Evolutionary conservation across 108 stramenopile species (phyloP), one percentile per base, ranked within the genome.

Genomic region (Nitzschia sp.): DNA sequence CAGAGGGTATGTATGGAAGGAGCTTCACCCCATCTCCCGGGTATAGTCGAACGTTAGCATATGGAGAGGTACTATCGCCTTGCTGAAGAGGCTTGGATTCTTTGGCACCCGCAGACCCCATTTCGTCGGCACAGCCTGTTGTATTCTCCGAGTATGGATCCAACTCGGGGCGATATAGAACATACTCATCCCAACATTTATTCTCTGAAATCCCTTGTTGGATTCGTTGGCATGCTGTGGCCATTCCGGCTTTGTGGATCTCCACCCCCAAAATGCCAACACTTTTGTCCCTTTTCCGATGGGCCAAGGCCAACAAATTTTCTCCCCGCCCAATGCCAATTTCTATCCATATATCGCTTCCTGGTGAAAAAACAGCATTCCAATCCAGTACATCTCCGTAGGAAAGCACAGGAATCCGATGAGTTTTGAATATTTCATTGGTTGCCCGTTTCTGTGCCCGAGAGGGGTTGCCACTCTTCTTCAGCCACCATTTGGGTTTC

Each of bases 401-500:
- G 8, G 26, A 29, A 40, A 66, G 19, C 10, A 38, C 37, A 51
- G 60, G 71, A 53, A 71, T 63, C 29, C 72, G 70, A 44, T 56
- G 51, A 41, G 38, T 77, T 14, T 82, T 14, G 11, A 66, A 60
- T 67, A 90, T 76, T 20, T 73, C 60, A 11, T 62, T 34, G 19
- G 83, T 82, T 38, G 83, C 72, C 51, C 77, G 75, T 25, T 84
- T 80, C 61, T 91, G 90, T 11, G 77, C 73, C 48, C 79, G 76
- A 10, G 85, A 83, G 7, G 81, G 68, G 44, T 83, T 73, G 10
- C 86, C 81, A n/a, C 75, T 70, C 2, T 80, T 51, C 38, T 67
- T 66, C 19, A 65, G 68, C 90, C 90, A 91, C 90, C 90, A 91
- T 41, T 71, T 81, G n/a, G 90, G 90, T 65, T 90, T 90, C 38